A percentile compares a stretch with the other conserved stretches of the same genome.
Evolutionary conservation across 2,329 filamentous ascomycete genomes (phyloP).

Genomic region (Biscogniauxia sp.): DNA sequence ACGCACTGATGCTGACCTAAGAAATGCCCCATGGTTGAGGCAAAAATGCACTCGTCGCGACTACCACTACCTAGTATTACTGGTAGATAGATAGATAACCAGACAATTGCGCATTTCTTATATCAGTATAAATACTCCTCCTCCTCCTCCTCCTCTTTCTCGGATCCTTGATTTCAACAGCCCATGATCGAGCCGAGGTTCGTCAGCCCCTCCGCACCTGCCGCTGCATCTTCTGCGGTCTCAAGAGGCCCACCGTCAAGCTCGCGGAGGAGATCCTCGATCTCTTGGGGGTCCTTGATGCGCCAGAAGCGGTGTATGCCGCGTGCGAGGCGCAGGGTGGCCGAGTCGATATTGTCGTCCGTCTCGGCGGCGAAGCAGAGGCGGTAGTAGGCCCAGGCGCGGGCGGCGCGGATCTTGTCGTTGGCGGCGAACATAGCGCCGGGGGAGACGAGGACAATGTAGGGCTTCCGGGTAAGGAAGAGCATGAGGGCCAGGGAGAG

Average conservation of each 20-base stretch:
- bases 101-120: too few relatives aligned
- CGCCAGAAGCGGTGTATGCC: slow-evolving; percentile 75
- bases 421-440: slow-evolving; percentile 73
- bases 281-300: slow-evolving; percentile 63
- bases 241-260: slow-evolving; percentile 10
- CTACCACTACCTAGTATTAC: too few relatives aligned
- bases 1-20: too few relatives aligned
- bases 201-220: background rate
- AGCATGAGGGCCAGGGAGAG: slow-evolving; percentile 69
- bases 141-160: slow-evolving; percentile 15
- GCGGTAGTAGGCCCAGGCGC: slow-evolving; percentile 70
- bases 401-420: slow-evolving; percentile 51
- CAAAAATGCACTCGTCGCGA: too few relatives aligned
- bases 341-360: slow-evolving; percentile 64
- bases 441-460: slow-evolving; percentile 67
- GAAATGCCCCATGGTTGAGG: too few relatives aligned
- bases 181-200: background rate
- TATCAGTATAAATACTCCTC: slow-evolving; percentile 19
- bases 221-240: too few relatives aligned
- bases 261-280: slow-evolving; percentile 60
- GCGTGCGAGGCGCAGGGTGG: slow-evolving; percentile 62
- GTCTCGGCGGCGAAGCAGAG: slow-evolving; percentile 83
- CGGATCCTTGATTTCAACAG: background rate
- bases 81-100: too few relatives aligned
- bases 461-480: slow-evolving; percentile 66